A percentile compares a stretch with the other conserved stretches of the same genome.
phyloP scores from a whole-genome alignment of 176 grass and related monocot genomes.

The Bonia amplexicaulis region DNA sequence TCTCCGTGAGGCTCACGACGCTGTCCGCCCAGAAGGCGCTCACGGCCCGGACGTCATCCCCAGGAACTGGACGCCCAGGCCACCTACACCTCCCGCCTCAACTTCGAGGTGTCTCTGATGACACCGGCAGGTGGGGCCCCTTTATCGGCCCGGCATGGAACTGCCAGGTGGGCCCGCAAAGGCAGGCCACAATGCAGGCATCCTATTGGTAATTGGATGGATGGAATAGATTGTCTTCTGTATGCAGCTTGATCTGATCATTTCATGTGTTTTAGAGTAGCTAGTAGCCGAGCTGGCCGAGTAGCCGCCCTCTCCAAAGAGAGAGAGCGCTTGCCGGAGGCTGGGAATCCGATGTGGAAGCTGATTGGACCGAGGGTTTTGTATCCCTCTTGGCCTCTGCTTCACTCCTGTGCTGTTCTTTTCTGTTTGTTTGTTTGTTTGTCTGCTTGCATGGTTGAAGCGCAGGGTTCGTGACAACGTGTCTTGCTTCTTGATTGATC shows the following conservation, averaged over 20 bases:
- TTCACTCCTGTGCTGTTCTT: not conserved
- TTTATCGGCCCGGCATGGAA: slow-evolving; percentile 15
- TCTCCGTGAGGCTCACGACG: slow-evolving; percentile 85
- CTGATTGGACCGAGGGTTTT: slow-evolving; percentile 28
- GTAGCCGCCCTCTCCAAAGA: slow-evolving; percentile 74
- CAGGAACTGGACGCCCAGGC: slow-evolving; percentile 83
- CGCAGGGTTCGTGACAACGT: slow-evolving; percentile 23
- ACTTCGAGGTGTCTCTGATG: slow-evolving; percentile 51
- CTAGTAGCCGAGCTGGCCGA: slow-evolving; percentile 34
- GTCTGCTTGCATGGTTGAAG: not conserved
- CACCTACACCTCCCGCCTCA: slow-evolving; percentile 96
- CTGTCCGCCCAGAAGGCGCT: slow-evolving; percentile 65
- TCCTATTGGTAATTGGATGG: not conserved
- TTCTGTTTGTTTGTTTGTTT: slow-evolving; percentile 1
- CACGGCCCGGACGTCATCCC: slow-evolving; percentile 85
- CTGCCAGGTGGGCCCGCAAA: slow-evolving; percentile 43
- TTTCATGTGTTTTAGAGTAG: slow-evolving; percentile 3
- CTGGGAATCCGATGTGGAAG: slow-evolving; percentile 35
- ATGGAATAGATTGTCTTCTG: not conserved
- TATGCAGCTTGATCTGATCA: not conserved
- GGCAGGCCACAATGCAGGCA: slow-evolving; percentile 29
- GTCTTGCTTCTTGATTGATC: not conserved
- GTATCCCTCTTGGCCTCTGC: slow-evolving; percentile 24
- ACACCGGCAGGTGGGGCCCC: not conserved
- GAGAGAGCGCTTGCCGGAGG: slow-evolving; percentile 46